Evolutionary conservation across 306 rosid genomes (phyloP).

Genomic region (Senna tora): DNA sequence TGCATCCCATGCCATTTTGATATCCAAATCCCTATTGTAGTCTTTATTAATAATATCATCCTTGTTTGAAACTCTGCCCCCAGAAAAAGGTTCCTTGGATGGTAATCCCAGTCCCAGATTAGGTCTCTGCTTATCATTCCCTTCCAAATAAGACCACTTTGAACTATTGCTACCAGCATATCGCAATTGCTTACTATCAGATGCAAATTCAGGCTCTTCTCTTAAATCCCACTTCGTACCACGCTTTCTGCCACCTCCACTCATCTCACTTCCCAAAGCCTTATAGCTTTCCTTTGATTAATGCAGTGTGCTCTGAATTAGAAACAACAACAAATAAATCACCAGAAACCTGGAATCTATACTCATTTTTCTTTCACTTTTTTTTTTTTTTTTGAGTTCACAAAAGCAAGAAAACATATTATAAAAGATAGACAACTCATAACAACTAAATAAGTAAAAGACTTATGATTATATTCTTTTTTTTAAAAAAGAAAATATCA

Average conservation of each 20-base stretch:
- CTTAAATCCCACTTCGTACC: conserved; percentile 81
- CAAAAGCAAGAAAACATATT: conserved; percentile 29
- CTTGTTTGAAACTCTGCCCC: conserved; percentile 68
- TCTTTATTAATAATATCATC: conserved; percentile 58
- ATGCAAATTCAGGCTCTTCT: conserved; percentile 60
- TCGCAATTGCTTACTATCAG: conserved; percentile 56
- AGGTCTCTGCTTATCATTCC: conserved; percentile 58
- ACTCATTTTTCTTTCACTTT: neutral
- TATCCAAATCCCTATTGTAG: conserved; percentile 49
- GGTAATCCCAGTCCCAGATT: conserved; percentile 47
- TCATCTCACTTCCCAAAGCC: conserved; percentile 57
- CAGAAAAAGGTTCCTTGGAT: conserved; percentile 62
- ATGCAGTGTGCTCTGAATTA: conserved; percentile 47
- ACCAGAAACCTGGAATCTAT: conserved; percentile 30
- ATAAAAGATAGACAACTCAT: conserved; percentile 20
- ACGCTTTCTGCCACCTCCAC: conserved; percentile 75
- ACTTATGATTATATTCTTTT: neutral
- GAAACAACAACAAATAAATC: conserved; percentile 32
- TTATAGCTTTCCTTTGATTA: conserved; percentile 41
- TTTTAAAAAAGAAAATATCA: neutral
- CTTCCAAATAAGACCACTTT: conserved; percentile 62
- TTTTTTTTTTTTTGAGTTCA: neutral
- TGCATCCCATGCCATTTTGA: conserved; percentile 61
- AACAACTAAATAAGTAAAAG: conserved; percentile 13
- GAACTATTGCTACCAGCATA: conserved; percentile 60